Evolutionary conservation across 2,329 filamentous ascomycete genomes (phyloP).

Genomic region (Neurospora sp.): DNA sequence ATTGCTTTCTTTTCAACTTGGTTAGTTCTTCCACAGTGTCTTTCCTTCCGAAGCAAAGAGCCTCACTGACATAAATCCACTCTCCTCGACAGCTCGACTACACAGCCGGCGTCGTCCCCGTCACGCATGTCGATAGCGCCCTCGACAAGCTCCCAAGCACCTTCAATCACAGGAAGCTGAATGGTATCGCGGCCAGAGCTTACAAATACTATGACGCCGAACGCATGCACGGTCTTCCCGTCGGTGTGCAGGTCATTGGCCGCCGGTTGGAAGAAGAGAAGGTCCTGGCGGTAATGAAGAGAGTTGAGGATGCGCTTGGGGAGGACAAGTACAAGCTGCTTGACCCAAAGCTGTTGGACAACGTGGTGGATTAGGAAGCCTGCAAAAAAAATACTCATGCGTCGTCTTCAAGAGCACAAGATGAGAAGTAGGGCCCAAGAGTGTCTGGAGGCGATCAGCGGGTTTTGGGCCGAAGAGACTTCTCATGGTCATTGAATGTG

Average conservation of each 20-base stretch:
- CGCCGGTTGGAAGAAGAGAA: slow-evolving; percentile 78
- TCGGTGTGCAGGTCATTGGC: slow-evolving; percentile 77
- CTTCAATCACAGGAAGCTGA: slow-evolving; percentile 55
- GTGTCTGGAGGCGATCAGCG: background rate
- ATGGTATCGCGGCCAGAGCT: slow-evolving; percentile 71
- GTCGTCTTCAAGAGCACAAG: slow-evolving; percentile 7
- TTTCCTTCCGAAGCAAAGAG: background rate
- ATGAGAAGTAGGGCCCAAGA: background rate
- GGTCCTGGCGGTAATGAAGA: slow-evolving; percentile 70
- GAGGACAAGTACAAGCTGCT: slow-evolving; percentile 42
- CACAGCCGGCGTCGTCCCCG: slow-evolving; percentile 68
- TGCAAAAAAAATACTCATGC: background rate
- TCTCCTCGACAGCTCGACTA: slow-evolving; percentile 60
- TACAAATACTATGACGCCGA: slow-evolving; percentile 77
- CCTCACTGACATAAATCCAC: background rate
- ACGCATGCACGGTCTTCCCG: slow-evolving; percentile 79
- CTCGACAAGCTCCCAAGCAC: slow-evolving; percentile 54
- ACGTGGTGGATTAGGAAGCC: background rate
- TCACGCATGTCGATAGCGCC: slow-evolving; percentile 68
- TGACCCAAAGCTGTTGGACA: slow-evolving; percentile 29
- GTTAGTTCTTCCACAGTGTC: slow-evolving; percentile 33
- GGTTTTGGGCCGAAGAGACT: background rate
- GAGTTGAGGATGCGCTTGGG: slow-evolving; percentile 63
- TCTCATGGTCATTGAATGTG: background rate
- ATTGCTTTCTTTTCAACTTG: slow-evolving; percentile 88